Conservation (phyloP, 768 basidiomycete genomes). For the Kwoniella europaea region DNA sequence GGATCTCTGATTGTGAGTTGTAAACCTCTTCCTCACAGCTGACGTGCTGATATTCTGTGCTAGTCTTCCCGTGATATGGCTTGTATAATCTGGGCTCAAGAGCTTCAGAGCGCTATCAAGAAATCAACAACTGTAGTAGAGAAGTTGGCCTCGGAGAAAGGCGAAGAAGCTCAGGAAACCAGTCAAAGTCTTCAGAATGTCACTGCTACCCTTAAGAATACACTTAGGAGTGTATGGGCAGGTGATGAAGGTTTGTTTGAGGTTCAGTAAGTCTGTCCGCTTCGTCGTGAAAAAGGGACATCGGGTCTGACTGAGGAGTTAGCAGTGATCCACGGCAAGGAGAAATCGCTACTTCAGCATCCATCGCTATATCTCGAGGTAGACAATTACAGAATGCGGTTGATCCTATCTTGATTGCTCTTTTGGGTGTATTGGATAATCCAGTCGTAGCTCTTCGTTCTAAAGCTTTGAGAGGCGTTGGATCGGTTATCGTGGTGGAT, state of each 20-base stretch:
- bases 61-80: conserved; percentile 85
- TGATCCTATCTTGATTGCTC: conserved; percentile 77
- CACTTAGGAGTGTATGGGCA: conserved; percentile 76
- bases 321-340: conserved; percentile 36
- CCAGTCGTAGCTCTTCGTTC: conserved; percentile 89
- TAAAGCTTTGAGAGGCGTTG: conserved; percentile 86
- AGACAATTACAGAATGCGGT: conserved; percentile 73
- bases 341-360: conserved; percentile 27
- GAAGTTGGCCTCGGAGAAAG: conserved; percentile 56
- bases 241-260: conserved; percentile 77
- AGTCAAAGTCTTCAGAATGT: conserved; percentile 34
- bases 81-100: conserved; percentile 78
- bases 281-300: background rate
- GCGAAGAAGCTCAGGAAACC: conserved; percentile 38
- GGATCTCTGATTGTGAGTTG: conserved; percentile 35
- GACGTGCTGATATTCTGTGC: background rate
- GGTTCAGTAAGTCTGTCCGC: conserved; percentile 57
- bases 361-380: conserved; percentile 35
- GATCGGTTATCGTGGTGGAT: conserved; percentile 87
- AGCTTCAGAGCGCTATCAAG: conserved; percentile 73
- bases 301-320: conserved; percentile 5
- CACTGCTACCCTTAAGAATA: conserved; percentile 64
- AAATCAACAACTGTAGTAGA: conserved; percentile 65
- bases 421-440: conserved; percentile 79
- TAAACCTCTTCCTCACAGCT: background rate